Evolutionary conservation across 768 basidiomycete species (phyloP), one percentile per base, ranked within the genome.

Genomic region (Porphyrellus cyaneotinctus): DNA sequence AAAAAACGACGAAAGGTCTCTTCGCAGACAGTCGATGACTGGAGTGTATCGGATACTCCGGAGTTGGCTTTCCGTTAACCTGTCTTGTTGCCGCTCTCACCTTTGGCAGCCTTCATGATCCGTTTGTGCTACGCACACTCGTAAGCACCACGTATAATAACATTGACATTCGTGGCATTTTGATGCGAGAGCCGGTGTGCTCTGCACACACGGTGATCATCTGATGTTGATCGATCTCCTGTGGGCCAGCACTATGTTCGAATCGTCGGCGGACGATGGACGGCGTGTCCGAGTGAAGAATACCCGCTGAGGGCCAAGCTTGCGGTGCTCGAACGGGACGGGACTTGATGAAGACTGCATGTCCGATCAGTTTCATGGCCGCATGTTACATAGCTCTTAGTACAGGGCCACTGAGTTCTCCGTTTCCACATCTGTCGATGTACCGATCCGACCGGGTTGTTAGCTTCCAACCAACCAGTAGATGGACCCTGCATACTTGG

Each of bases 21-120:
- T 43, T 22, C 52, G 23, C 52, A 26, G 36, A 47, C 36, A 17
- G 24, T 15, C 2, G 44, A 31, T 31, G 48, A 35, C 24, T 60
- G 57, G 52, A 43, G 43, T 2, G 35, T 17, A 37, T n/a, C 37
- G 43, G 49, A 14, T 1, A 33, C n/a, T 1, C 31, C 35, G 22
- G 41, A 50, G n/a, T 33, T 36, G 52, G 44, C 48, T 17, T 55
- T 54, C 48, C 56, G 53, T 1, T 61, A 11, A 52, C n/a, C 23
- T 47, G 13, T 12, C 20, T 23, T 36, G 18, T 43, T 20, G 11
- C 35, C 42, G 41, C 30, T 10, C 15, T 2, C 30, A 4, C 15
- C 10, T 2, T 3, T 18, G 17, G 26, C 17, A 15, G 7, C 17
- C 8, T 20, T 8, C 8, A 7, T 37, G 18, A 15, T 3, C 20